Evolutionary conservation across 2,329 filamentous ascomycete species (phyloP), one percentile per base, ranked within the genome.

Genomic region (Myriosclerotinia duriaeana): DNA sequence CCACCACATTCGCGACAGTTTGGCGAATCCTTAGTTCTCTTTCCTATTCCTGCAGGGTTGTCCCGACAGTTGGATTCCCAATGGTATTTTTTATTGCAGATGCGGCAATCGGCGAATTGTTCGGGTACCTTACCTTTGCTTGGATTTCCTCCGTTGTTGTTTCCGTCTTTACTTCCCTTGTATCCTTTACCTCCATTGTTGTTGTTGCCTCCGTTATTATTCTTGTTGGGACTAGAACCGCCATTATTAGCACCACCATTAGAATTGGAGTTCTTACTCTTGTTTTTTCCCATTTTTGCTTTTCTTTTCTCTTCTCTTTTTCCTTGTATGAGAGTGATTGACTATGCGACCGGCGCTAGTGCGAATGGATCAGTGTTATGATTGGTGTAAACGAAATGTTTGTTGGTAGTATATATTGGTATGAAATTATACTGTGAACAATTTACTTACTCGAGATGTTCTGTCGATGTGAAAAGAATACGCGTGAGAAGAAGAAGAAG

Each of bases 1-100:
- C 44, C 54, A 20, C 14, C 20, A 20, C 63, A 65, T 20, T 40
- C 46, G 11, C 63, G 9, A 52, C 63, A 65, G 11, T 17, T 30
- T 0, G 20, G 17, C 1, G 26, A 38, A 17, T 36, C 42, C 6
- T n/a, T 44, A 3, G 6, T 36, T 60, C 42, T 36, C 30, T 50
- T 26, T 5, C 63, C 38, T 46, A 36, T 30, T 38, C 56, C 56
- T 3, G 11, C 12, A 2, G 44, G 30, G 11, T 52, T 65, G 0
- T 34, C n/a, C 3, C 36, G 53, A 52, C 63, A 65, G 20, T 42
- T 36, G 1, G 54, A 59, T 60, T 65, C 63, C 63, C 63, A 65
- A 65, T 65, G 63, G 2, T 5, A 12, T 38, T 34, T 34, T 26
- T 34, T 9, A 9, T 65, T 2, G 22, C 63, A 65, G 14, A 65